Conservation (phyloP, 208 protist genomes). For the Leptomonas seymouri region DNA sequence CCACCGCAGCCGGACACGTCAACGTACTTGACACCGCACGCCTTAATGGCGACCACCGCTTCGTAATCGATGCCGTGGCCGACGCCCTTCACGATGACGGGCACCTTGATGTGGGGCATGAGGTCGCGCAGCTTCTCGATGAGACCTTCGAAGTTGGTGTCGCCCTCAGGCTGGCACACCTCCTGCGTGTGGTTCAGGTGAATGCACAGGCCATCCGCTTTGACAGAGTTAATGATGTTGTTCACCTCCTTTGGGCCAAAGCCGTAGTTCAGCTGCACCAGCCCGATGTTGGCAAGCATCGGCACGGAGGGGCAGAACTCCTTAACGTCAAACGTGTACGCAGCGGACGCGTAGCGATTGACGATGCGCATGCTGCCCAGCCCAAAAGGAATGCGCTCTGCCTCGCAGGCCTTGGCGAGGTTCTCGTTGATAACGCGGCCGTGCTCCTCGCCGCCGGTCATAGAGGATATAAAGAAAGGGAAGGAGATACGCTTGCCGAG, state of each 20-base stretch:
- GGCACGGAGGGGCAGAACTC: slow-evolving; percentile 83
- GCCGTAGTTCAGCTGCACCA: slow-evolving; percentile 94
- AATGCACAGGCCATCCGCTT: slow-evolving; percentile 90
- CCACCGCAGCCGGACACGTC: slow-evolving; percentile 91
- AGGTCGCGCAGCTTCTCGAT: slow-evolving; percentile 72
- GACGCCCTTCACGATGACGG: slow-evolving; percentile 90
- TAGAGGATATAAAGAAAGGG: slow-evolving; percentile 90
- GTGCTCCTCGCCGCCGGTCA: slow-evolving; percentile 91
- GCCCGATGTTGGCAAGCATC: slow-evolving; percentile 93
- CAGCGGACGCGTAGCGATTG: slow-evolving; percentile 82
- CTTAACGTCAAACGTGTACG: slow-evolving; percentile 90
- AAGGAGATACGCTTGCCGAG: slow-evolving; percentile 79
- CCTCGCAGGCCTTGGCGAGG: slow-evolving; percentile 88
- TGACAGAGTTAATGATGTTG: slow-evolving; percentile 76
- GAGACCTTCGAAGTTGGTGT: slow-evolving; percentile 89
- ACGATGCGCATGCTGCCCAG: slow-evolving; percentile 92
- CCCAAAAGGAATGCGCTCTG: slow-evolving; percentile 87
- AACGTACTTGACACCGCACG: slow-evolving; percentile 83
- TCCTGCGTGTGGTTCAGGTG: slow-evolving; percentile 93
- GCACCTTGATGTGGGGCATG: slow-evolving; percentile 83
- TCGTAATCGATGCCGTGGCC: slow-evolving; percentile 90
- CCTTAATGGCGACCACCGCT: slow-evolving; percentile 62
- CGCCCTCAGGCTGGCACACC: slow-evolving; percentile 90
- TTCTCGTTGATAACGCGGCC: slow-evolving; percentile 93
- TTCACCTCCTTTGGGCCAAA: slow-evolving; percentile 87